A percentile compares a stretch with the other conserved stretches of the same genome.
These are phyloP conservation scores for Candida sphagnicola DNA, from an alignment of 805 yeast genomes.

Conservation along the genomic window DNA sequence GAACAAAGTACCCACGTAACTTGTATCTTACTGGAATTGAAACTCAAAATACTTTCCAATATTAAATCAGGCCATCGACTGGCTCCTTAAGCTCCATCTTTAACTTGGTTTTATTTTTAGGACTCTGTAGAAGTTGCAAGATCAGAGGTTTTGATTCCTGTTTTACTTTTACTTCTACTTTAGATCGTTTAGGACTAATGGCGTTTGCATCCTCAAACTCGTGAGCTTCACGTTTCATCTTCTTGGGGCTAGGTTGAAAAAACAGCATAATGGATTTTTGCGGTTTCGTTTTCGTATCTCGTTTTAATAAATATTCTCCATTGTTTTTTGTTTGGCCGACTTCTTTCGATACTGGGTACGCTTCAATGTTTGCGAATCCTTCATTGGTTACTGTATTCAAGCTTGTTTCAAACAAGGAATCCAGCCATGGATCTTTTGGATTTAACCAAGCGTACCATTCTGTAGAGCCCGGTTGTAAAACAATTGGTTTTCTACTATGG, in stretches of 20 bases:
- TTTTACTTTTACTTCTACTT: slow-evolving; percentile 5
- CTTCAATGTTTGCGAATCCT: slow-evolving; percentile 38
- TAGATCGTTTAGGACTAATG: no score
- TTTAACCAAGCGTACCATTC: slow-evolving; percentile 66
- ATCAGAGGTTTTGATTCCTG: background rate
- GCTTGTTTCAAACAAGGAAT: slow-evolving; percentile 31
- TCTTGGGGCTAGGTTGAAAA: slow-evolving; percentile 15
- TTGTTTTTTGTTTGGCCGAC: slow-evolving; percentile 63
- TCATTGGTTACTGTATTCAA: slow-evolving; percentile 31
- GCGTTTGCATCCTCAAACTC: slow-evolving; percentile 4
- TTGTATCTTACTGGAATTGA: no score
- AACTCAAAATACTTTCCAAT: no score
- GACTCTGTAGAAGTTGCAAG: no score
- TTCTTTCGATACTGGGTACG: slow-evolving; percentile 53
- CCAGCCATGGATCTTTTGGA: slow-evolving; percentile 35
- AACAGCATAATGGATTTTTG: slow-evolving; percentile 25
- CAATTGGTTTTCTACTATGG: slow-evolving; percentile 76
- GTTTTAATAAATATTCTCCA: slow-evolving; percentile 33
- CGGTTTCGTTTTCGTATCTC: slow-evolving; percentile 10
- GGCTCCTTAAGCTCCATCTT: no score
- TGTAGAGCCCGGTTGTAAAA: slow-evolving; percentile 54
- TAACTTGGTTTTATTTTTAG: no score
- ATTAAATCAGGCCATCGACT: no score
- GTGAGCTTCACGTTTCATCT: slow-evolving; percentile 5
- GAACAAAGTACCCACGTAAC: no score